Evolutionary conservation across 2,329 filamentous ascomycete species (phyloP), one percentile per base, ranked within the genome.

Genomic region (Aspergillus floridensis): DNA sequence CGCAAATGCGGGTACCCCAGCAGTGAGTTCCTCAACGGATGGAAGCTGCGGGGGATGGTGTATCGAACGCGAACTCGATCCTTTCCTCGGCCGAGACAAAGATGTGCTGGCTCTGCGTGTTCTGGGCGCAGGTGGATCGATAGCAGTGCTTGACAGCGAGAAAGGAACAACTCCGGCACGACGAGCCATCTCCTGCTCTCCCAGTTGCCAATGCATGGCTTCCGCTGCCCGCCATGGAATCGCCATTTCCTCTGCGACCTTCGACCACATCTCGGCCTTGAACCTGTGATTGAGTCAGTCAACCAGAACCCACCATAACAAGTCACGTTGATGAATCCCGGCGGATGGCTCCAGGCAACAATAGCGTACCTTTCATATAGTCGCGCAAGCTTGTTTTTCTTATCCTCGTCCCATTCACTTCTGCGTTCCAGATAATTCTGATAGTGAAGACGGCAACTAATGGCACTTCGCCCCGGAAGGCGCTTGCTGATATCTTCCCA

Each of bases 401-500:
- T 90, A 76, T 98, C 93, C 72, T 98, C 95, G 70, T 97, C 92
- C 93, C 93, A 98, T 73, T 96, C 92, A 69, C 91, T 92, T 59
- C 92, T 85, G 70, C 92, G 86, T 76, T 99, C 95, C 56, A 97
- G 85, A 74, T 98, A 98, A 74, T 99, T 99, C 71, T 98, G 93
- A 75, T 97, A 98, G 72, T 96, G 92, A 54, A 98, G 82, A 48
- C 93, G 88, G 76, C 93, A 98, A 68, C 92, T 96, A 70, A 97
- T 97, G 59, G 92, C 89, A 76, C 92, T 97, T 68, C 95, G 86
- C 63, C 93, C 93, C 2, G 92, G 93, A 53, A 98, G 80, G 57
- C 89, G 86, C 79, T 93, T 96, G 63, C 92, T 96, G 69, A 98
- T 97, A 76, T 98, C 93, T 73, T 98, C 93, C 95, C 93, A 98